Evolutionary conservation across 345 rosid genomes (phyloP).

Genomic region (Citrus glauca): DNA sequence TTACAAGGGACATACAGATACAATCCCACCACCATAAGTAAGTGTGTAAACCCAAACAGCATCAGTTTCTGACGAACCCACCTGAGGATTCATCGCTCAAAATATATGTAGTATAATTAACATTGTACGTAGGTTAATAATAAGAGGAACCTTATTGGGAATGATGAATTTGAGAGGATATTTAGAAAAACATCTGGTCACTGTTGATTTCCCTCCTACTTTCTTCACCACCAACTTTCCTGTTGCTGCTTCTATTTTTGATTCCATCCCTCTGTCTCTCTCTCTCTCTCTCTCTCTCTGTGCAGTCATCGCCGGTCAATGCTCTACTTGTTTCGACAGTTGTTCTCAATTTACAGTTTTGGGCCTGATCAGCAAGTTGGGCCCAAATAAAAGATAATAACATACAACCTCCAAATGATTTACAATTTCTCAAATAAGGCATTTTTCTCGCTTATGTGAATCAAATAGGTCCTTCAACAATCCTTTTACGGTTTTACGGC

Average conservation of each 20-base stretch:
- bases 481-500: too few species aligned
- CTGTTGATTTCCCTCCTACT: conserved; percentile 67
- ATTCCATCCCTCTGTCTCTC: conserved; percentile 33
- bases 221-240: conserved; percentile 69
- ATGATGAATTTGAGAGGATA: conserved; percentile 92
- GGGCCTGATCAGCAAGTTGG: too few species aligned
- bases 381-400: too few species aligned
- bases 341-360: too few species aligned
- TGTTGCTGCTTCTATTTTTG: conserved; percentile 14
- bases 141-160: conserved; percentile 55
- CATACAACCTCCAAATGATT: too few species aligned
- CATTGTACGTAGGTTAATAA: background rate
- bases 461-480: too few species aligned
- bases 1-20: conserved; percentile 51
- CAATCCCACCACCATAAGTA: conserved; percentile 94
- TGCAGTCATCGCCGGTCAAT: background rate
- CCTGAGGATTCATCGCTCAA: conserved; percentile 39
- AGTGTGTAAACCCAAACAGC: conserved; percentile 86
- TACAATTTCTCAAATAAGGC: too few species aligned
- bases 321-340: background rate
- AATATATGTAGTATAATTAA: background rate
- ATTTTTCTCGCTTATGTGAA: too few species aligned
- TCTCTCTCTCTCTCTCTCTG: conserved; percentile 33
- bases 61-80: conserved; percentile 64
- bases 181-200: conserved; percentile 67